Conservation (phyloP, 2,329 filamentous ascomycete species). For the Bisporella sp. region DNA sequence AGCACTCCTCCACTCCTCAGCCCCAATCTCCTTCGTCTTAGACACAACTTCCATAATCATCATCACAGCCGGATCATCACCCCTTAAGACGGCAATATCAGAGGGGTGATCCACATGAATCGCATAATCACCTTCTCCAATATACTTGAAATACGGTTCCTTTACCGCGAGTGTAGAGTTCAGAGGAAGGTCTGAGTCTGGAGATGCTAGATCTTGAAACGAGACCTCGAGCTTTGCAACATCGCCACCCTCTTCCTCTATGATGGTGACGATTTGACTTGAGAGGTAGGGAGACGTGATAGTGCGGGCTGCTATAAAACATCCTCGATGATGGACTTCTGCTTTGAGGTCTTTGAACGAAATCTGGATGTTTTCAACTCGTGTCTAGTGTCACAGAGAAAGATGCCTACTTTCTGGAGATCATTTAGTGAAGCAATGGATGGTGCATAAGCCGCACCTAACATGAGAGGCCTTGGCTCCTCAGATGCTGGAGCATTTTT, state of each 20-base stretch:
- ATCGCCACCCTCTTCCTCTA: conserved; percentile 9
- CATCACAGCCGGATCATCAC: conserved; percentile 12
- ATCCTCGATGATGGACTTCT: conserved; percentile 12
- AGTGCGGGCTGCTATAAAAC: conserved; percentile 13
- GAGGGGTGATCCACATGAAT: conserved; percentile 14
- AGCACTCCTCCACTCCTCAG: conserved; percentile 10
- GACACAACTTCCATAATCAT: conserved; percentile 14
- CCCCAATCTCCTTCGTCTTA: conserved; percentile 8
- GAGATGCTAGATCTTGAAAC: conserved; percentile 7
- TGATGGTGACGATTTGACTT: conserved; percentile 6
- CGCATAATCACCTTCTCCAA: conserved; percentile 7
- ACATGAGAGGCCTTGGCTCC: not conserved
- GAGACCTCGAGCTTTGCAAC: conserved; percentile 7
- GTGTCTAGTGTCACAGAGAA: not conserved
- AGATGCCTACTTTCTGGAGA: not conserved
- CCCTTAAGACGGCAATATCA: conserved; percentile 14
- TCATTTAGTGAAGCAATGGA: not conserved
- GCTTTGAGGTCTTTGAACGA: conserved; percentile 11
- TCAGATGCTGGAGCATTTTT: not conserved
- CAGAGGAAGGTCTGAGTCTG: conserved; percentile 6
- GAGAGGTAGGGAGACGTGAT: conserved; percentile 11
- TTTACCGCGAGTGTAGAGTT: conserved; percentile 10
- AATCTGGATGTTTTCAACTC: conserved; percentile 6
- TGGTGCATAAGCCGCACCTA: not conserved
- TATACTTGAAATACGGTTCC: conserved; percentile 8